Evolutionary conservation across 768 basidiomycete species (phyloP).

Genomic region (Tephrocybe sp.): DNA sequence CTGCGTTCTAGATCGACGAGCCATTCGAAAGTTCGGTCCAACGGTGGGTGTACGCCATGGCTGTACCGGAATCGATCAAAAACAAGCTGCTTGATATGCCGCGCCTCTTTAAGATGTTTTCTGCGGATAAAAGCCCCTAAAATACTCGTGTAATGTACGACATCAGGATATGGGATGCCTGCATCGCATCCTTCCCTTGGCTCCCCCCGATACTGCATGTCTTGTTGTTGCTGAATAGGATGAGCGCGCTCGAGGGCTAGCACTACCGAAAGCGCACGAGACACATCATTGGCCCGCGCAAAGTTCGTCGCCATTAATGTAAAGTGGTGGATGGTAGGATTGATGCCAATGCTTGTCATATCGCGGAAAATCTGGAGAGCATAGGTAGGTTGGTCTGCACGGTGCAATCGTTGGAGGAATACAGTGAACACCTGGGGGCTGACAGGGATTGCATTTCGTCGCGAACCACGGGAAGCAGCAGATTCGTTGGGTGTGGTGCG

Average conservation of each 20-base stretch:
- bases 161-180: constrained; percentile 22
- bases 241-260: constrained; percentile 34
- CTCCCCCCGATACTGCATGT: constrained; percentile 2
- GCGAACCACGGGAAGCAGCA: constrained; percentile 27
- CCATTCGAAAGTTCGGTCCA: constrained; percentile 11
- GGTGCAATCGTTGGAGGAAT: constrained; percentile 46
- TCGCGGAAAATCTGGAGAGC: constrained; percentile 48
- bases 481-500: constrained; percentile 11
- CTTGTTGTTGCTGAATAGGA: constrained; percentile 1
- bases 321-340: constrained; percentile 47
- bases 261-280: constrained; percentile 40
- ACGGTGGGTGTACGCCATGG: constrained; percentile 18
- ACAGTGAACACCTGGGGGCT: constrained; percentile 45
- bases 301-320: constrained; percentile 50
- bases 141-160: constrained; percentile 37
- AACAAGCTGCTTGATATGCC: constrained; percentile 27
- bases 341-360: constrained; percentile 47
- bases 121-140: constrained; percentile 36
- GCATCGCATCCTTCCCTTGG: neutral
- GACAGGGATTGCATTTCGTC: constrained; percentile 28
- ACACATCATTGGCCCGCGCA: constrained; percentile 36
- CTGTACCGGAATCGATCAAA: constrained; percentile 20
- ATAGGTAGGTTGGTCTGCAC: constrained; percentile 24
- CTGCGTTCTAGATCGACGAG: neutral
- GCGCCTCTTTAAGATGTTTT: constrained; percentile 26